Base-by-base conservation (phyloP, 2,329 filamentous ascomycete genomes). In the Phaeomoniella chlamydospora region DNA sequence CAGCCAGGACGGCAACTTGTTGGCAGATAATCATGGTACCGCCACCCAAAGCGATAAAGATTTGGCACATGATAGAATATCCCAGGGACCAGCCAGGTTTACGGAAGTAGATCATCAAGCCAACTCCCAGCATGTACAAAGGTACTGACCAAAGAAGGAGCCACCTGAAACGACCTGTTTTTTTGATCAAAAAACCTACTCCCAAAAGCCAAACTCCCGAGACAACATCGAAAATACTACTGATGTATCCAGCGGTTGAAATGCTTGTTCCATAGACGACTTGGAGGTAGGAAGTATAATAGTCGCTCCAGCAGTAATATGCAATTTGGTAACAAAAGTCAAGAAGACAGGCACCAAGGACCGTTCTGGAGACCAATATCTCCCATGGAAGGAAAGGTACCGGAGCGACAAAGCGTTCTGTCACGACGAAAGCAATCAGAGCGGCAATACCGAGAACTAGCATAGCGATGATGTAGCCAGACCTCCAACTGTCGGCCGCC, bases 31-130 rank as follows among this genome's bases (percentile, higher is more conserved):
- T 59, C 14, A 68, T 57, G 30, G 63, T 63, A 39, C 59, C 59
- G 10, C 64, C 65, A 14, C 57, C 58, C 39, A 66, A 50, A 13
- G 65, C 63, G 36, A 67, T 61, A 43, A 68, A 54, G 37, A 68
- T 56, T 42, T 68, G 64, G 39, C 59, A 63, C 55, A 65, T 58
- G 51, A 70, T 45, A n/a, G 70, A 51, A 42, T 61, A 65, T 11
- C 61, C 62, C 17, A 70, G 53, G 31, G 55, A 52, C 17, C 51
- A 49, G 32, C 61, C 54, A 3, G 65, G 56, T 31, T 64, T 59
- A 10, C 70, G 66, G 57, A 72, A 73, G 32, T 68, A 52, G 40
- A 74, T 67, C 66, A 74, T 69, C 5, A 73, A 53, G 0, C 67
- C 68, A 1, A 65, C 59, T 1, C 66, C 68, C 0, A 74, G 55